Base-by-base conservation (phyloP, 1,139 yeast genomes). In the Yamadazyma aaseri region DNA sequence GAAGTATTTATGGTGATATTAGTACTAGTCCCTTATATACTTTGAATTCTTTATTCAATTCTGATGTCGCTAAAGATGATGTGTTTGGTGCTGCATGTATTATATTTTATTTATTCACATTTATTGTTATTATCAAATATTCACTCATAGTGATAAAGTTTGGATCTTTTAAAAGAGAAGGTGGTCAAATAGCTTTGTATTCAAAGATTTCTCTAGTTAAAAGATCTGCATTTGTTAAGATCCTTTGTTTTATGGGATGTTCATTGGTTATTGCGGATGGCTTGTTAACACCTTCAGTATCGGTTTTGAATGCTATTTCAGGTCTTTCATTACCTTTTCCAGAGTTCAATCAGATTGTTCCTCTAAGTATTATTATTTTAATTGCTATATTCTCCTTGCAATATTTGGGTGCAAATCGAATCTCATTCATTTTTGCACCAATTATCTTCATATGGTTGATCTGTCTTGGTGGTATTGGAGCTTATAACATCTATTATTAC, bases 1-100 rank as follows among this genome's bases (percentile, higher is more conserved):
- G 83, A 20, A 76, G 79, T 10, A 73, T 77, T 31, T 78, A 76
- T 49, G 82, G 84, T 40, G 83, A 78, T 52, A 56, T 78, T 35
- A 81, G 80, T 20, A 78, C 83, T 4, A 73, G 81, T 9, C 83
- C 83, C 1, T 56, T 78, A 38, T 78, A 78, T 49, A 73, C 69
- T 8, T 53, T 71, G 41, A 63, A 73, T 38, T 63, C 78, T 11
- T 63, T 76, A 38, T 63, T 68, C 36, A 60, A 60, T 43, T 47
- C 55, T 3, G 45, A 57, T 16, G 66, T 71, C 2, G 44, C 56
- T 5, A 41, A 53, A 29, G 58, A 61, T 2, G 77, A 75, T 29
- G 47, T 74, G 15, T 60, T 68, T 34, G 83, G 83, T 7, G 78
- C 73, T 2, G 54, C 66, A 24, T 76, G 81, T 4, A 55, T 75